phyloP scores from a whole-genome alignment of 805 yeast genomes.

The Maudiozyma turicensis region DNA sequence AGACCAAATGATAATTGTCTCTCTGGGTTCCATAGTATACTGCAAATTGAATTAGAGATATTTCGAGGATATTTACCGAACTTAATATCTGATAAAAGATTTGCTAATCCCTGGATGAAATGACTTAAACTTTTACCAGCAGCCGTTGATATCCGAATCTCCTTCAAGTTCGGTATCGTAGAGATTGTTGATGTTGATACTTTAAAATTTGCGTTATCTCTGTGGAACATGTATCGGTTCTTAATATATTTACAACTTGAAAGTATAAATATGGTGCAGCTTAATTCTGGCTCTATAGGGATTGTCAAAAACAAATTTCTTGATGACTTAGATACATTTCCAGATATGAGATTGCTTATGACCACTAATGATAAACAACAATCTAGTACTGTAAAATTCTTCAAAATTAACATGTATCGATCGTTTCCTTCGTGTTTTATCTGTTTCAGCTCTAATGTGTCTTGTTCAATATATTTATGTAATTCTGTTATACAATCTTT shows the following conservation, averaged over 20 bases:
- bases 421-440: not conserved
- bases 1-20: not conserved
- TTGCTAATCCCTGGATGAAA: slow-evolving; percentile 10
- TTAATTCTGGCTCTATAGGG: slow-evolving; percentile 7
- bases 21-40: not conserved
- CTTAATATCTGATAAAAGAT: slow-evolving; percentile 9
- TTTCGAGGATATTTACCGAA: slow-evolving; percentile 13
- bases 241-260: slow-evolving; percentile 4
- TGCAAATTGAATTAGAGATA: not conserved
- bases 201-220: not conserved
- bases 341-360: slow-evolving; percentile 11
- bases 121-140: slow-evolving; percentile 1
- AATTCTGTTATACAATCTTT: slow-evolving; percentile 9
- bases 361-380: slow-evolving; percentile 15
- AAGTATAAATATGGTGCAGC: slow-evolving; percentile 14
- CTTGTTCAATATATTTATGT: slow-evolving; percentile 11
- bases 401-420: slow-evolving; percentile 3
- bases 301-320: slow-evolving; percentile 8
- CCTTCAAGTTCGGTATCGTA: slow-evolving; percentile 10
- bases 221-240: not conserved
- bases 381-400: slow-evolving; percentile 15
- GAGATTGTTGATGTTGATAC: slow-evolving; percentile 4
- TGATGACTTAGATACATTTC: slow-evolving; percentile 6
- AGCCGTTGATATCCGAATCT: slow-evolving; percentile 5
- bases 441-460: slow-evolving; percentile 7